These are phyloP conservation scores for Lycium ferocissimum DNA, from an alignment of 257 asterid genomes.

Conservation along the genomic window DNA sequence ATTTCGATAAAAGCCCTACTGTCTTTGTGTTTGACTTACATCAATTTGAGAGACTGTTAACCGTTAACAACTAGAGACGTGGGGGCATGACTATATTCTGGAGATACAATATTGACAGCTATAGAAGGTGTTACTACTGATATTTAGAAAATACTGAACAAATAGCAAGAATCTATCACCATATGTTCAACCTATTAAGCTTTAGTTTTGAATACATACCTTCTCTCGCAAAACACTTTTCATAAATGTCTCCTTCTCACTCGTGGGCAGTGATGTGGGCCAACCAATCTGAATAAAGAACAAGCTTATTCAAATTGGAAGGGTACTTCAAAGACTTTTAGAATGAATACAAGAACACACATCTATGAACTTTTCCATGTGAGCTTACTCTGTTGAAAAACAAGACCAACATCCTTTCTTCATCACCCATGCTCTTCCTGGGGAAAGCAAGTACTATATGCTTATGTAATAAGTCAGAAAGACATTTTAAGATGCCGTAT, in stretches of 20 bases:
- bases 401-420: conserved; percentile 87
- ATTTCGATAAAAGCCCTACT: background rate
- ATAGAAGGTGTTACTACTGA: background rate
- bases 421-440: conserved; percentile 92
- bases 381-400: conserved; percentile 81
- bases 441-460: conserved; percentile 9
- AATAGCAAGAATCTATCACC: background rate
- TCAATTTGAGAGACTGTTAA: background rate
- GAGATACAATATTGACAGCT: background rate
- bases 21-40: background rate
- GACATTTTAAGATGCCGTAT: background rate
- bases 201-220: conserved; percentile 47
- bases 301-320: background rate
- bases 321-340: background rate
- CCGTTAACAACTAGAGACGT: background rate
- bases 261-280: conserved; percentile 96
- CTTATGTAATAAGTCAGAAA: conserved; percentile 3
- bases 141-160: background rate
- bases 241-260: conserved; percentile 76
- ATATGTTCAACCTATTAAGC: background rate
- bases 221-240: conserved; percentile 81
- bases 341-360: background rate
- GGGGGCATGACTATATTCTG: background rate
- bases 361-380: background rate
- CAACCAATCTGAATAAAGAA: conserved; percentile 81